Evolutionary conservation across 2,329 filamentous ascomycete genomes (phyloP), one percentile per base, ranked within the genome.

Genomic region (Xylariaceae sp.): DNA sequence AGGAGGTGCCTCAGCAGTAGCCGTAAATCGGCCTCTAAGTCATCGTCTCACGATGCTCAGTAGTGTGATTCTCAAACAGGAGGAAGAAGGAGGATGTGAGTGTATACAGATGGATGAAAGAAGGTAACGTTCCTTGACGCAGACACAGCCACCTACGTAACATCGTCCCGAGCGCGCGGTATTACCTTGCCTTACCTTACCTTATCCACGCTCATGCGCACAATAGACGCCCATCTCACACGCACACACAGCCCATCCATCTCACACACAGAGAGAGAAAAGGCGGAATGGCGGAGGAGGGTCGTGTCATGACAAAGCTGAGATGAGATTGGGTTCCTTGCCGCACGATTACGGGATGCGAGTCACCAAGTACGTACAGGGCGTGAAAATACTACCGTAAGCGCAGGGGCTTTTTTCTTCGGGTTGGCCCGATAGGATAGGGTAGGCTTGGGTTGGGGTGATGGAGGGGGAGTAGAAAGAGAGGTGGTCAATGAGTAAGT

Each of bases 11-110:
- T 18, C 17, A 18, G 17, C 17, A 2, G 17, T 18, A 18, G 17
- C 17, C 17, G 17, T 18, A 18, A 2, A 18, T 18, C 17, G 17
- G 23, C 23, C 23, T 4, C 23, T 4, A 30, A 30, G 23, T 30
- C 23, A 30, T 4, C 23, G 23, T 30, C 23, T 30, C 23, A 30
- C 23, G 23, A 30, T 30, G 23, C 17, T 18, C 17, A 18, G 17
- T 18, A 18, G 17, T 18, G 17, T 18, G 17, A 18, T 18, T 18
- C 17, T 18, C 17, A 30, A 30, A 30, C 66, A 77, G 61, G 74
- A 72, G 9, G 77, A 82, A 52, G 78, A 82, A 7, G 88, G 74
- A 0, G 79, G 86, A 56, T 56, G 80, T 45, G 80, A 82, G 65
- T 72, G 17, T 82, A 18, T 81, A 81, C 2, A 74, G 72, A 57